Evolutionary conservation across 2,329 filamentous ascomycete species (phyloP).

Genomic region (Hypocrella siamensis): DNA sequence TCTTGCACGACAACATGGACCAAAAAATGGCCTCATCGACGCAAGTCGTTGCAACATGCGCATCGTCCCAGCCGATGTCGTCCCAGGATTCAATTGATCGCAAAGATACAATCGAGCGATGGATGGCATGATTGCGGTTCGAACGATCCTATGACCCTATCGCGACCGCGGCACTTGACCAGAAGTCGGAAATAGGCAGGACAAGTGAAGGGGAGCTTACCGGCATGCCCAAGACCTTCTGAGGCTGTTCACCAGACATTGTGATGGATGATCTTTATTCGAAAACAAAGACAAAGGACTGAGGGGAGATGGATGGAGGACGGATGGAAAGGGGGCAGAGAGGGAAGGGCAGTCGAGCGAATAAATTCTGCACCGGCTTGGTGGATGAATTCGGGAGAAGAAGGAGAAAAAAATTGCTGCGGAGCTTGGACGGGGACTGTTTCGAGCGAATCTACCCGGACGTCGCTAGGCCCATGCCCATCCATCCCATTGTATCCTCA

Average conservation of each 20-base stretch:
- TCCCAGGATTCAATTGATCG: not conserved
- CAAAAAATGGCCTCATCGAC: too few relatives aligned
- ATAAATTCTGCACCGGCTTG: constrained; percentile 29
- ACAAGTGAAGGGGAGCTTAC: constrained; percentile 28
- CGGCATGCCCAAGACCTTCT: constrained; percentile 51
- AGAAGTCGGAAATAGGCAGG: constrained; percentile 2
- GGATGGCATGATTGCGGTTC: constrained; percentile 2
- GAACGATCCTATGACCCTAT: constrained; percentile 7
- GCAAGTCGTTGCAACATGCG: too few relatives aligned
- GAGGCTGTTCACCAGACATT: constrained; percentile 39
- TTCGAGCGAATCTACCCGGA: constrained; percentile 39
- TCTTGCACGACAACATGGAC: too few relatives aligned
- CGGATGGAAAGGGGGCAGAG: constrained; percentile 26
- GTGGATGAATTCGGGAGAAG: constrained; percentile 25
- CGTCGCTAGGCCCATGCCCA: constrained; percentile 12
- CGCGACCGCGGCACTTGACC: constrained; percentile 15
- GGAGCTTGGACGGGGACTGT: constrained; percentile 28
- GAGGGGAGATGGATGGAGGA: constrained; percentile 42
- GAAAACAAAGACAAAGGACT: constrained; percentile 34
- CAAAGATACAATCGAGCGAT: constrained; percentile 8
- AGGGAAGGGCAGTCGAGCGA: constrained; percentile 23
- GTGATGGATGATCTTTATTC: constrained; percentile 24
- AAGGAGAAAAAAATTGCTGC: constrained; percentile 34
- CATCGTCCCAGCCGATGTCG: not conserved
- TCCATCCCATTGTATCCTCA: constrained; percentile 7